These are phyloP conservation scores for Penicillium occitanis DNA, from an alignment of 2,329 filamentous ascomycete species.

Conservation along the genomic window DNA sequence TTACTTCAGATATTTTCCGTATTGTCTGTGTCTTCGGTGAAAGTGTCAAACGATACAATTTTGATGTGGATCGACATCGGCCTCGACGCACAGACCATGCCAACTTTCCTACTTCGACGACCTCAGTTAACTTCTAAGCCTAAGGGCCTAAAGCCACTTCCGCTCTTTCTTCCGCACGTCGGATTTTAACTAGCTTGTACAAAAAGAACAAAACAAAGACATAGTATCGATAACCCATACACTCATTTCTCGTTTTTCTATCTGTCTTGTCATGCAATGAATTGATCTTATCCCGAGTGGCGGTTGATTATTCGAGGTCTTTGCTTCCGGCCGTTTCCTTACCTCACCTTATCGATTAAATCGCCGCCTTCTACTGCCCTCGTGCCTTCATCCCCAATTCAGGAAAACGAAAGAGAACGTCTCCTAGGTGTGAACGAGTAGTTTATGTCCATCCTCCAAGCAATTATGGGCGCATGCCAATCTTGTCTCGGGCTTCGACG, in stretches of 20 bases:
- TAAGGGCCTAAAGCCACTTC: not conserved
- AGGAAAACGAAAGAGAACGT: not conserved
- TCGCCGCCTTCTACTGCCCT: not conserved
- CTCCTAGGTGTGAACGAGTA: not conserved
- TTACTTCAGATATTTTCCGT: too few species aligned
- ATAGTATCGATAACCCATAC: not conserved
- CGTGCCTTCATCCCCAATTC: not conserved
- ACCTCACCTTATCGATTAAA: not conserved
- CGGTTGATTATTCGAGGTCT: not conserved
- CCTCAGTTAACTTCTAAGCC: not conserved
- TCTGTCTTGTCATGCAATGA: not conserved
- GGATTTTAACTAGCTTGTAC: not conserved
- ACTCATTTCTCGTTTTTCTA: not conserved
- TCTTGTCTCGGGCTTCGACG: slow-evolving; percentile 45
- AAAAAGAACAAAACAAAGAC: not conserved
- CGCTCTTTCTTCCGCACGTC: not conserved
- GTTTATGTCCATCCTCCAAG: not conserved
- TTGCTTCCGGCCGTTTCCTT: not conserved
- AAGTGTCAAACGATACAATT: not conserved
- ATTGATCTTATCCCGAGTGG: not conserved
- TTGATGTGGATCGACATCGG: slow-evolving; percentile 4
- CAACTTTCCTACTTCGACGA: slow-evolving; percentile 5
- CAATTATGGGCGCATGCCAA: slow-evolving; percentile 45
- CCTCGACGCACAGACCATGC: slow-evolving; percentile 1
- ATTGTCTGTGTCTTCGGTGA: not conserved